Percentiles rank a stretch among this genome's conserved stretches.
These are phyloP conservation scores for Gelatoporia subvermispora DNA, from an alignment of 768 basidiomycete species.

Conservation along the genomic window DNA sequence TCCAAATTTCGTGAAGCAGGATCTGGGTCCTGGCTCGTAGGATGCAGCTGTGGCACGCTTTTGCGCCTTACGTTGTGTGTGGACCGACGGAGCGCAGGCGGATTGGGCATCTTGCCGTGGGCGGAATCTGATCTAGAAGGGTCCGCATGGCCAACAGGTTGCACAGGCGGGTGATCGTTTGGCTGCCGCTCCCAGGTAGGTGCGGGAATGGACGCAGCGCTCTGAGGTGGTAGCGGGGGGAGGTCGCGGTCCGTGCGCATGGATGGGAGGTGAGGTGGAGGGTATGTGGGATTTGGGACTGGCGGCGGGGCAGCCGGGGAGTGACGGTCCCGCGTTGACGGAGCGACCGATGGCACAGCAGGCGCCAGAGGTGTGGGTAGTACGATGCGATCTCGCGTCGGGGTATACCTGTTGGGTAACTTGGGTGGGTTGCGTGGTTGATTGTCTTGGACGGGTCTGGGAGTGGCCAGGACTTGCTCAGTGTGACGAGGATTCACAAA, in stretches of 20 bases:
- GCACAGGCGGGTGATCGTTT: no score
- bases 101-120: no score
- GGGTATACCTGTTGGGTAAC: constrained; percentile 8
- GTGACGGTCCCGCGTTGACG: neutral
- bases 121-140: no score
- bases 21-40: no score
- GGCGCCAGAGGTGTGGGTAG: constrained; percentile 20
- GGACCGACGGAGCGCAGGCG: neutral
- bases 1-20: no score
- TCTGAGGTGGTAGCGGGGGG: neutral
- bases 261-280: neutral
- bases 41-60: neutral
- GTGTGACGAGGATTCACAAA: no score
- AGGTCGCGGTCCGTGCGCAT: neutral
- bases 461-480: neutral
- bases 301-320: neutral
- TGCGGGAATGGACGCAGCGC: no score
- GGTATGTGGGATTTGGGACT: neutral
- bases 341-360: neutral
- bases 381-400: constrained; percentile 17
- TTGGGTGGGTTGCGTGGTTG: neutral
- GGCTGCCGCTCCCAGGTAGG: no score
- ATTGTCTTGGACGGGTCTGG: neutral
- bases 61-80: constrained; percentile 1
- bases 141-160: no score